Percentiles rank a stretch among this genome's conserved stretches.
These are phyloP conservation scores for Penicillium psychrofluorescens DNA, from an alignment of 495 filamentous ascomycete genomes.

Conservation along the genomic window DNA sequence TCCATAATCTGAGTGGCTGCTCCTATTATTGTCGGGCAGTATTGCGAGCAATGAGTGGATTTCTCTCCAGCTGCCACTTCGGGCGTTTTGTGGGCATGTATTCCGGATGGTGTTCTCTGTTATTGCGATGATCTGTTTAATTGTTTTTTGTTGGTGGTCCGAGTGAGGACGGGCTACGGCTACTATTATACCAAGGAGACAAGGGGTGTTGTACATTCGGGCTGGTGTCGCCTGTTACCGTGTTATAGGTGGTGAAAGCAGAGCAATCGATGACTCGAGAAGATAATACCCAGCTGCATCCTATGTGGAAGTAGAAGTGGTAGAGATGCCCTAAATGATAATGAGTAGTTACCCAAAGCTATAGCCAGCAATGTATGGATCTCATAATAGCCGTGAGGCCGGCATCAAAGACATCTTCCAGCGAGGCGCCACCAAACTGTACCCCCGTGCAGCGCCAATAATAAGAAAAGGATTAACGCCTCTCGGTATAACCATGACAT, in stretches of 20 bases:
- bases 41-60: too few relatives aligned
- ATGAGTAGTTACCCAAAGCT: too few relatives aligned
- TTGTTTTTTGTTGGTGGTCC: not conserved
- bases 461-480: conserved; percentile 8
- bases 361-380: too few relatives aligned
- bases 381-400: too few relatives aligned
- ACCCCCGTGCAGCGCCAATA: not conserved
- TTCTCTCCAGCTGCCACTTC: not conserved
- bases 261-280: not conserved
- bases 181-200: conserved; percentile 9
- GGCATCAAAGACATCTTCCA: not conserved
- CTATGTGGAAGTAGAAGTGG: too few relatives aligned
- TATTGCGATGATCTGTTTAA: not conserved
- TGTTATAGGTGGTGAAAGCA: conserved; percentile 3
- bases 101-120: conserved; percentile 2
- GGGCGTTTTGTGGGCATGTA: conserved; percentile 13
- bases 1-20: conserved; percentile 4
- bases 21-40: not conserved
- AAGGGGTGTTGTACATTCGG: conserved; percentile 15
- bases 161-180: not conserved
- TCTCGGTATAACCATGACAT: conserved; percentile 15
- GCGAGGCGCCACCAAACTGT: not conserved
- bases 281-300: too few relatives aligned
- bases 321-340: too few relatives aligned
- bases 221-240: conserved; percentile 10